Base-by-base conservation (phyloP, 2,329 filamentous ascomycete species). In the Magnaporthiopsis rhizophila region DNA sequence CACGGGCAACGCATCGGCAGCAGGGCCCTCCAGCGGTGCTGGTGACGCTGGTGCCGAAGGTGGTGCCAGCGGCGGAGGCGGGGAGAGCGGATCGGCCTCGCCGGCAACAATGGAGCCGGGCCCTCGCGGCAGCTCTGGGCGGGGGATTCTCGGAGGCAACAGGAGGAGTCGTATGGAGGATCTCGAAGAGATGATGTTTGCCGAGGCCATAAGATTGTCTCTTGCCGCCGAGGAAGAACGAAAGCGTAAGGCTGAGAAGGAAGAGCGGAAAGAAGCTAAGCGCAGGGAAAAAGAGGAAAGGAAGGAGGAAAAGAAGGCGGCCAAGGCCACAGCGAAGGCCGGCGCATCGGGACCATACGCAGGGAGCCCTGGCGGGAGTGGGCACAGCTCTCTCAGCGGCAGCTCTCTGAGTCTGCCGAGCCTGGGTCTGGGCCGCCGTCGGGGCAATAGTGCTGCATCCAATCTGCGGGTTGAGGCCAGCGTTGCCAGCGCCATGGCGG, bases 111-210 rank as follows among this genome's bases (percentile, higher is more conserved):
- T 73, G 4, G 78, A 79, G 6, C 73, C 73, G 8, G 38, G 38
- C 4, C 38, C 38, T 45, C 71, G 75, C 4, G 67, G 69, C 2
- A 72, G 72, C 3, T 72, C 76, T 0, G 72, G 72, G 1, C 73
- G 72, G 3, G 69, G 62, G 6, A 34, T 66, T 2, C 64, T 67
- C 65, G 58, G 70, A 67, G 65, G 68, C 66, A 59, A 70, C 64
- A 71, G 80, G 65, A 75, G 81, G 59, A 74, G 73, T 64, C 83
- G 91, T 36, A 86, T 96, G 72, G 91, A 96, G 28, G 93, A 98
- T 69, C 82, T 98, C 0, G 95, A 99, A 74, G 94, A 97, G 61
- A 90, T 99, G 80, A 99, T 99, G 95, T 92, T 98, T 81, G 92
- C 95, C 82, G 95, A 99, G 74, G 95, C 95, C 0, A 96, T 99